These are phyloP conservation scores for Lentinula detonsa DNA, from an alignment of 768 basidiomycete species.

Conservation along the genomic window DNA sequence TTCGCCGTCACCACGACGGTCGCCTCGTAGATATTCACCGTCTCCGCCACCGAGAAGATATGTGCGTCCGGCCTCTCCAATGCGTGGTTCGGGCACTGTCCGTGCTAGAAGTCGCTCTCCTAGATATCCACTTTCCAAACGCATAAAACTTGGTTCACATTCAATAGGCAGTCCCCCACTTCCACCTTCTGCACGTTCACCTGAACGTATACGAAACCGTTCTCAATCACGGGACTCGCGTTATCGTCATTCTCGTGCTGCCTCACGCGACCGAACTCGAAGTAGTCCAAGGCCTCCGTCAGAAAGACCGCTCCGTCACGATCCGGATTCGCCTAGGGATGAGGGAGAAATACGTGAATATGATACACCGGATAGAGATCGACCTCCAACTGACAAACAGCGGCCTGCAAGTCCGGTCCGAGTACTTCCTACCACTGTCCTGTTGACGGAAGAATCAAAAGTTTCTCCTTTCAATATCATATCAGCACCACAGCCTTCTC, in stretches of 20 bases:
- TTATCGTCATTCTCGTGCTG: background rate
- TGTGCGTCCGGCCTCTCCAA: background rate
- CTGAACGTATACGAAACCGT: background rate
- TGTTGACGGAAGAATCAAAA: background rate
- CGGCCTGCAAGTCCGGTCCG: background rate
- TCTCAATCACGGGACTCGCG: conserved; percentile 1
- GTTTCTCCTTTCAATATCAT: too few species aligned
- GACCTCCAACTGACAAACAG: background rate
- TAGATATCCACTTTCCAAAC: background rate
- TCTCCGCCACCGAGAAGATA: conserved; percentile 3
- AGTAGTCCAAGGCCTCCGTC: background rate
- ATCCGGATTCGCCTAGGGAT: background rate
- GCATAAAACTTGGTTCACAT: conserved; percentile 1
- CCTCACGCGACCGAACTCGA: background rate
- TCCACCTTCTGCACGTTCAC: background rate
- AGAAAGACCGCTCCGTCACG: background rate
- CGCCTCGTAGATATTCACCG: background rate
- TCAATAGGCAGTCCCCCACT: conserved; percentile 1
- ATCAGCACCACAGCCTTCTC: background rate
- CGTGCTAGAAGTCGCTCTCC: background rate
- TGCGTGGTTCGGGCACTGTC: background rate
- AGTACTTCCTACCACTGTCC: background rate
- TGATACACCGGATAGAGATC: background rate
- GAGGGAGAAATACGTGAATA: conserved; percentile 1
- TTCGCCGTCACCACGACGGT: background rate